Base-by-base conservation (phyloP, 345 rosid genomes). In the Dovyalis caffra region DNA sequence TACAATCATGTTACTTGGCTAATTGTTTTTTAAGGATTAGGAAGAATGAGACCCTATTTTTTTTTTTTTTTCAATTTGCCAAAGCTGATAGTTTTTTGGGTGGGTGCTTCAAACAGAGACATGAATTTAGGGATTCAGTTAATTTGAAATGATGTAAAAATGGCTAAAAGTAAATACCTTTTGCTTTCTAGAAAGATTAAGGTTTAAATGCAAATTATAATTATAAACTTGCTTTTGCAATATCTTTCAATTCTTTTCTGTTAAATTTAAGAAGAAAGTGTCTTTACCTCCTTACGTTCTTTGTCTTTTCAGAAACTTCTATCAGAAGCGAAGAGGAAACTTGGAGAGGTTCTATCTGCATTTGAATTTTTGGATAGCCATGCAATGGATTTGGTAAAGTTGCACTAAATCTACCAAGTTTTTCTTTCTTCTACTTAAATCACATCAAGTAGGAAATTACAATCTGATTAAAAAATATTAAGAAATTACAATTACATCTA, bases 291-390 rank as follows among this genome's bases (percentile, higher is more conserved):
- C 20, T 69, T 32, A 77, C 66, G 28, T 56, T 65, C 66, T 49
- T 21, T 72, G 63, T 63, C 62, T 77, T 80, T 38, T 49, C 84
- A 93, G 98, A 91, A 90, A 89, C 93, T 95, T 79, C 83, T 93
- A 35, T 77, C 77, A 69, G 96, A 90, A 85, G 98, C 97, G 70
- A 95, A 89, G 84, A 86, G 82, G 82, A 93, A 87, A 83, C 97
- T 95, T 53, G 99, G 98, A 78, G 99, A 95, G 77, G 83, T 93
- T 85, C 83, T 95, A 45, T 95, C 99, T 6, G 97, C 98, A 64
- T 90, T 91, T 64, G 98, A 93, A 82, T 93, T 93, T 86, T 83
- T 91, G 87, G 99, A 95, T 85, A 81, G 83, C 35, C 79, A 83
- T 21, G 81, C 99, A 64, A 86, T 95, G 92, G 86, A 85, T 79